Evolutionary conservation across 2,329 filamentous ascomycete genomes (phyloP), one percentile per base, ranked within the genome.

Genomic region (Penicillium sp.): DNA sequence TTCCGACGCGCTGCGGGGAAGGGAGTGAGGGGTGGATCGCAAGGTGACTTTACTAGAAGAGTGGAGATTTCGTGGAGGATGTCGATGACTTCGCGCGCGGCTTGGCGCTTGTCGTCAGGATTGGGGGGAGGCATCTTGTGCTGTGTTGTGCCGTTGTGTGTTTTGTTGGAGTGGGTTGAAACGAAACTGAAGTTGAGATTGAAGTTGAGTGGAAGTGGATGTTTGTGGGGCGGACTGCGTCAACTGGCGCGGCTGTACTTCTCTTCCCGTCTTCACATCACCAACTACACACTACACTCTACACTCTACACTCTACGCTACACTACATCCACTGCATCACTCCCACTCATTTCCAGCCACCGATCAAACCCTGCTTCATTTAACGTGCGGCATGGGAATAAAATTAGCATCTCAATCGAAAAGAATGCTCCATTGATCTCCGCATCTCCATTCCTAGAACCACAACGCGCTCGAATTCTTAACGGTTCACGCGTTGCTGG

Each of bases 11-110:
- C 17, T 20, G 18, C 27, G 13, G 6, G 39, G 36, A 47, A 26
- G 55, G 39, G n/a, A n/a, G n/a, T n/a, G n/a, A n/a, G n/a, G n/a
- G n/a, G n/a, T n/a, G n/a, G n/a, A n/a, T n/a, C n/a, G n/a, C n/a
- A n/a, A n/a, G n/a, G n/a, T n/a, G n/a, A n/a, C n/a, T n/a, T n/a
- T 65, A 79, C 77, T 40, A 80, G 67, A 23, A 80, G 66, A 7
- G 68, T 70, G 26, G 77, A 78, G 29, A 80, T 79, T 59, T 80
- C 77, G 52, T 78, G 72, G 47, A 80, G 73, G 48, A 80, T 78
- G 60, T 79, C 77, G 46, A 79, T 77, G 40, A 79, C 75, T 63
- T 80, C 77, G 37, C 75, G 71, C 37, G 77, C 77, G 17, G 76
- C 77, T 67, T 78, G 75, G 49, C 75, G 73, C 64, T 79, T 79